Evolutionary conservation across 2,329 filamentous ascomycete species (phyloP), one percentile per base, ranked within the genome.

Genomic region (Pestalotiopsis sp.): DNA sequence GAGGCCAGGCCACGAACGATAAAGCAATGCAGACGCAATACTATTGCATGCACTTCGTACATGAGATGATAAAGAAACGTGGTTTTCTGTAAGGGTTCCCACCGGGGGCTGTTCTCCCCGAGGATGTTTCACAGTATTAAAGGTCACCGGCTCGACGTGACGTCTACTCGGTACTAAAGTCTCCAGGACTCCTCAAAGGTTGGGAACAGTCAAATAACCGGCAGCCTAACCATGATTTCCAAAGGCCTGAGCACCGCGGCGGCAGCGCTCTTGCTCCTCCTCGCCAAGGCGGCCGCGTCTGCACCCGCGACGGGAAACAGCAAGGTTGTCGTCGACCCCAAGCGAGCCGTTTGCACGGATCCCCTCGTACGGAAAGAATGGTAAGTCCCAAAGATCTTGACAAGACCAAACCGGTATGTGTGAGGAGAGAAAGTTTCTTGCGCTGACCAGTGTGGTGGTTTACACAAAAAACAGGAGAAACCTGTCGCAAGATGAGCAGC

Each of bases 401-500:
- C 13, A 56, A 36, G 1, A 23, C 1, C 6, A 2, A 36, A 36
- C 31, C 31, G 31, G 31, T 9, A 9, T 36, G 1, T 36, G 31
- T 36, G 2, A 36, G 31, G 31, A 36, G 31, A 36, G 31, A 36
- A 36, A 36, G 31, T 36, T 9, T 36, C 31, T 9, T 36, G 31
- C n/a, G n/a, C 57, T 62, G n/a, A 64, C 61, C 31, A n/a, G 11
- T 11, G 45, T 52, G 45, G 17, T 25, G 23, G 27, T 59, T 17
- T 39, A 14, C 14, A 13, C 31, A 36, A 36, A 36, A 36, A 36
- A 36, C 61, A 69, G 68, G 68, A 45, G 68, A 49, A 57, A 61
- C 12, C 61, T 69, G 31, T 31, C 65, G 0, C 45, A 49, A 0
- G 4, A 5, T 3, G 75, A 81, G 68, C 77, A 76, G 67, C 75